phyloP scores from a whole-genome alignment of 805 yeast species.

The Teunomyces atbi region DNA sequence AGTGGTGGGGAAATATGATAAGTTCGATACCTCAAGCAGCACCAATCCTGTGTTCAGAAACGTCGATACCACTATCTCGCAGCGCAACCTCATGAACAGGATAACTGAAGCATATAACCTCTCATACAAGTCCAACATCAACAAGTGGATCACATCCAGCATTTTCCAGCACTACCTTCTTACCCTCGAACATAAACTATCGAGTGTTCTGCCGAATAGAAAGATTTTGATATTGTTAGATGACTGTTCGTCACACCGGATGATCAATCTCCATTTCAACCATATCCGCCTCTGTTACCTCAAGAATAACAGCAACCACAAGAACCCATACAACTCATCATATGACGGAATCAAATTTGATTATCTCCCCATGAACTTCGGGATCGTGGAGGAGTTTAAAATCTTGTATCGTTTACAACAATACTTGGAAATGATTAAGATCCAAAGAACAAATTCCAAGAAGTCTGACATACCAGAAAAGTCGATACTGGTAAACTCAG shows the following conservation, averaged over 20 bases:
- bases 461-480: background rate
- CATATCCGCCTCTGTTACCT: slow-evolving; percentile 35
- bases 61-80: slow-evolving; percentile 7
- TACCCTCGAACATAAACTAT: slow-evolving; percentile 57
- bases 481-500: background rate
- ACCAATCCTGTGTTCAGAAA: slow-evolving; percentile 20
- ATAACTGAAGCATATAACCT: slow-evolving; percentile 51
- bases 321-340: slow-evolving; percentile 32
- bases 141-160: slow-evolving; percentile 63
- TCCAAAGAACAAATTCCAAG: slow-evolving; percentile 23
- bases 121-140: slow-evolving; percentile 56
- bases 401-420: slow-evolving; percentile 58
- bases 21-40: slow-evolving; percentile 34
- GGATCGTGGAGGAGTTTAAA: slow-evolving; percentile 61
- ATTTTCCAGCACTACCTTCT: slow-evolving; percentile 62
- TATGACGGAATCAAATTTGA: slow-evolving; percentile 48
- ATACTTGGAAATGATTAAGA: slow-evolving; percentile 44
- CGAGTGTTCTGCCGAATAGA: slow-evolving; percentile 39
- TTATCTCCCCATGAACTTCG: slow-evolving; percentile 63
- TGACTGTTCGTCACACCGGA: slow-evolving; percentile 62
- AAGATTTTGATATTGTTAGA: slow-evolving; percentile 57
- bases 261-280: slow-evolving; percentile 39
- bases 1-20: slow-evolving; percentile 57
- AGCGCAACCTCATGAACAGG: slow-evolving; percentile 26
- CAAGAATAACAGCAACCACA: slow-evolving; percentile 39